Base-by-base conservation (phyloP, 2,329 filamentous ascomycete species). In the Cladorrhinum sp. region DNA sequence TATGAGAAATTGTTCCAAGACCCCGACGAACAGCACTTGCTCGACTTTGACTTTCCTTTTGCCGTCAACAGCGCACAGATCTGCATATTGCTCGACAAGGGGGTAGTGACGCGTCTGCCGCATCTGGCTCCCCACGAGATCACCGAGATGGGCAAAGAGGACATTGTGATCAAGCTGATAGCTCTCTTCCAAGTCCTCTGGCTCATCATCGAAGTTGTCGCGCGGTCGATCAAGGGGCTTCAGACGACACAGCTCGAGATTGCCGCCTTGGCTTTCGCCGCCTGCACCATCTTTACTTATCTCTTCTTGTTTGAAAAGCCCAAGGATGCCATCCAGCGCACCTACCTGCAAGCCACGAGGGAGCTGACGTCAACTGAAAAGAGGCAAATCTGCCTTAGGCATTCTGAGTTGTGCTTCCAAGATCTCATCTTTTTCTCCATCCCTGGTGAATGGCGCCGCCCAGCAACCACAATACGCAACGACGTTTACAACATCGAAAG, bases 101-200 rank as follows among this genome's bases (percentile, higher is more conserved):
- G 29, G 7, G 29, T 13, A 6, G 13, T 32, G 7, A 32, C 29
- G 7, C 7, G 38, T 3, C 49, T 60, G n/a, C 53, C 58, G 3
- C 22, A 9, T 8, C 20, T 51, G 2, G 36, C 53, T 5, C 25
- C 51, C 16, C 45, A 16, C 25, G 24, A 60, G n/a, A 55, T 60
- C 53, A 57, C 25, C 18, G 58, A 60, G n/a, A 60, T 52, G 48
- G 57, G 38, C 29, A 60, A 60, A 48, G 53, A 53, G 2, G 58
- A 60, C 22, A 29, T 20, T n/a, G 12, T 60, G n/a, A n/a, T 60
- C 22, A 60, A 60, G 49, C 29, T 52, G 10, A 2, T 57, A 23
- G 58, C 48, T 13, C 9, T 60, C 10, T 2, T 51, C 20, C 58
- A 60, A 29, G 45, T 60, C 2, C 10, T 56, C 6, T 60, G 58